These are phyloP conservation scores for Chytriomyces hyalinus DNA, from an alignment of 192 early-diverging fungal species.

Conservation along the genomic window DNA sequence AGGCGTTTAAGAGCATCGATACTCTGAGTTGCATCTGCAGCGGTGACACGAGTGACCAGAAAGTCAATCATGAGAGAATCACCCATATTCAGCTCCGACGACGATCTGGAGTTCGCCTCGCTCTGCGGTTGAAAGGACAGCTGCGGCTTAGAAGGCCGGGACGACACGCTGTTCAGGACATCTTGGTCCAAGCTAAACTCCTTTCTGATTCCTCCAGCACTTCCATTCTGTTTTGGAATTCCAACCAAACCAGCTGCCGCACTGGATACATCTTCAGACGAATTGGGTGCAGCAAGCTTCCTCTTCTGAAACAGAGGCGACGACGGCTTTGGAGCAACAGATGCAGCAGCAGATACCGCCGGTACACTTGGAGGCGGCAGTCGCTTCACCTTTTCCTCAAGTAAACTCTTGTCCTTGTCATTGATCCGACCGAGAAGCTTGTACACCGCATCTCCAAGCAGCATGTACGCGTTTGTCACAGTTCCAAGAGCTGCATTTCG, in stretches of 20 bases:
- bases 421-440: constrained; percentile 71
- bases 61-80: constrained; percentile 60
- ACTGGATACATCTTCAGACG: neutral
- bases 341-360: neutral
- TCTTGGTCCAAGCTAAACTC: constrained; percentile 52
- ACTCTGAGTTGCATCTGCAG: constrained; percentile 63
- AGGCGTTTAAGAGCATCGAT: constrained; percentile 79
- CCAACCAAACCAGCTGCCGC: constrained; percentile 32
- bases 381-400: constrained; percentile 79
- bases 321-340: neutral
- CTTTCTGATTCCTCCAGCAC: constrained; percentile 29
- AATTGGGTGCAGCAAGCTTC: neutral
- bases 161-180: constrained; percentile 9
- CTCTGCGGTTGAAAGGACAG: neutral
- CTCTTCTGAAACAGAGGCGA: constrained; percentile 25
- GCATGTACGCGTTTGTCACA: constrained; percentile 74
- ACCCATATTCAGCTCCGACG: constrained; percentile 6
- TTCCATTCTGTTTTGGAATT: constrained; percentile 18
- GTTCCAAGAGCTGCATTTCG: constrained; percentile 77
- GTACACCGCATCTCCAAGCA: constrained; percentile 77
- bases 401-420: constrained; percentile 82
- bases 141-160: neutral
- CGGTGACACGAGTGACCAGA: constrained; percentile 72
- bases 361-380: constrained; percentile 36
- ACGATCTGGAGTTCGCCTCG: neutral